Evolutionary conservation across 2,329 filamentous ascomycete species (phyloP).

Genomic region (Westerdykella aurantiaca): DNA sequence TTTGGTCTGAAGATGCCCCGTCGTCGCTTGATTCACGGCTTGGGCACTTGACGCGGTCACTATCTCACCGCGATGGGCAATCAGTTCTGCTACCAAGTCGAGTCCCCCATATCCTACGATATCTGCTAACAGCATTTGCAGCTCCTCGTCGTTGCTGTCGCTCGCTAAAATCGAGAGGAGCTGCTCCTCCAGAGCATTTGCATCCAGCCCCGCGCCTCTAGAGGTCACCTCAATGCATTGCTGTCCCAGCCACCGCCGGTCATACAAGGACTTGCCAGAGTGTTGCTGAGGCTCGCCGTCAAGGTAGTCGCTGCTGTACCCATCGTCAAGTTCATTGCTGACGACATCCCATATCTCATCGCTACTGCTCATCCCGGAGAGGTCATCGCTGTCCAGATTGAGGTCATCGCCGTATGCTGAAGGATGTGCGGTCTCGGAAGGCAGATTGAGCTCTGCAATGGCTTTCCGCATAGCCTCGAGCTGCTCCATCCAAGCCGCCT

Average conservation of each 20-base stretch:
- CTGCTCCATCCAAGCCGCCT: constrained; percentile 76
- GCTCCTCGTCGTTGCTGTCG: constrained; percentile 66
- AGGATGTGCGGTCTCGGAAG: constrained; percentile 41
- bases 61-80: constrained; percentile 68
- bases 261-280: constrained; percentile 41
- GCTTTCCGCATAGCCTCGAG: constrained; percentile 81
- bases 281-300: constrained; percentile 46
- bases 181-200: constrained; percentile 69
- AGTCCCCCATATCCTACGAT: constrained; percentile 89
- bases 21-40: constrained; percentile 21
- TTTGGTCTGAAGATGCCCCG: constrained; percentile 59
- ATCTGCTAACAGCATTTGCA: constrained; percentile 87
- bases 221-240: constrained; percentile 63
- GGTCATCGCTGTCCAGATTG: constrained; percentile 60
- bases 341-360: constrained; percentile 94
- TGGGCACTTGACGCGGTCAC: constrained; percentile 10
- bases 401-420: constrained; percentile 53
- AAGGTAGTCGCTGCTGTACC: constrained; percentile 59
- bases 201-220: constrained; percentile 60
- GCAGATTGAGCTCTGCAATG: constrained; percentile 64
- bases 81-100: constrained; percentile 87
- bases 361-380: constrained; percentile 55
- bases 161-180: constrained; percentile 69
- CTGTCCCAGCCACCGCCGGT: constrained; percentile 62
- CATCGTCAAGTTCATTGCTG: constrained; percentile 63